phyloP scores from a whole-genome alignment of 306 rosid genomes.

The Geum urbanum region DNA sequence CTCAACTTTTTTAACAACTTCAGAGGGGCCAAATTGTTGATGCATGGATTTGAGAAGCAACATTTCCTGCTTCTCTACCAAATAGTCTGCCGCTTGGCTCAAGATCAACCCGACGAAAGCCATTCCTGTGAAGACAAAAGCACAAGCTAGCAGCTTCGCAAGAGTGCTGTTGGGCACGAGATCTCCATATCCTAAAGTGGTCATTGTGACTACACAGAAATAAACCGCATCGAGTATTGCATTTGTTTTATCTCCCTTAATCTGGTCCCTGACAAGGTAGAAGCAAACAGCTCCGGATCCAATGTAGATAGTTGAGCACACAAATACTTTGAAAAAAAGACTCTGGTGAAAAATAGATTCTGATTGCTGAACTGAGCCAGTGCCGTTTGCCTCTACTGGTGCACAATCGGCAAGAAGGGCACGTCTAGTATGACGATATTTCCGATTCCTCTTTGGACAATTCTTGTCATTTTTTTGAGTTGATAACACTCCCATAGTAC shows the following conservation, averaged over 20 bases:
- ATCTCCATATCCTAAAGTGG: conserved; percentile 57
- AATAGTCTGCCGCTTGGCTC: conserved; percentile 40
- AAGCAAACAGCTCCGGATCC: conserved; percentile 41
- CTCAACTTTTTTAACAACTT: conserved; percentile 23
- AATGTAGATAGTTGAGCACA: conserved; percentile 30
- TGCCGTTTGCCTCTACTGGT: neutral
- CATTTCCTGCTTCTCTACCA: conserved; percentile 41
- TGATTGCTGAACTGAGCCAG: conserved; percentile 24
- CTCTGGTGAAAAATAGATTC: conserved; percentile 27
- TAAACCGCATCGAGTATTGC: conserved; percentile 42
- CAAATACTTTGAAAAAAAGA: conserved; percentile 22
- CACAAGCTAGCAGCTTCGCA: conserved; percentile 46
- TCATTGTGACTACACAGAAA: conserved; percentile 52
- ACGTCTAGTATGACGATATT: conserved; percentile 42
- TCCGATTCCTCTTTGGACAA: conserved; percentile 31
- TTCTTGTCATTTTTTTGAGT: conserved; percentile 20
- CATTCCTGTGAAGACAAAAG: conserved; percentile 50
- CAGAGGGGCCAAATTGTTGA: conserved; percentile 6
- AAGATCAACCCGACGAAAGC: conserved; percentile 34
- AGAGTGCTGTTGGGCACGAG: conserved; percentile 32
- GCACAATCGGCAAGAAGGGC: conserved; percentile 42
- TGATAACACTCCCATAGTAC: conserved; percentile 28
- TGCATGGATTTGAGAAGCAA: conserved; percentile 33
- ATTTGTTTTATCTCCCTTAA: conserved; percentile 39
- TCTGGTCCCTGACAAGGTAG: conserved; percentile 35